These are phyloP conservation scores for Alternaria rosae DNA, from an alignment of 2,329 filamentous ascomycete species.

Conservation along the genomic window DNA sequence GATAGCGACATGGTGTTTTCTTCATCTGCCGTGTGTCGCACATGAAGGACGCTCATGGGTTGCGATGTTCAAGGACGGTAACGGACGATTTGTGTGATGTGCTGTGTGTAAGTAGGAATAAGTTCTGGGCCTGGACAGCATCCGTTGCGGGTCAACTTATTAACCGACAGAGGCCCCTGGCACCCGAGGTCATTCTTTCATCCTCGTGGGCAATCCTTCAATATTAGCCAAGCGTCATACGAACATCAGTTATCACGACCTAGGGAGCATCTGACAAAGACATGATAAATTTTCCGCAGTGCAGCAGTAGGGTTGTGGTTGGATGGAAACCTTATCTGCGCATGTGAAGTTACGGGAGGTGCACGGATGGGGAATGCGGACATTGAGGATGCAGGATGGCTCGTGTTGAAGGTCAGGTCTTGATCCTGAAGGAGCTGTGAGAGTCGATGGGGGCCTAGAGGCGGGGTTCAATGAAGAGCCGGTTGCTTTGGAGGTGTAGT, in stretches of 20 bases:
- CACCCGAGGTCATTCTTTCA: neutral
- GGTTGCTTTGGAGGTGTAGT: neutral
- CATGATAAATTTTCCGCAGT: conserved; percentile 21
- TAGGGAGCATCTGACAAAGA: conserved; percentile 26
- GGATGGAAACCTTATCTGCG: no score
- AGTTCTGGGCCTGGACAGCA: neutral
- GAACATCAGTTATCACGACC: neutral
- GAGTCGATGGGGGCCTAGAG: neutral
- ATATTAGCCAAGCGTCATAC: neutral
- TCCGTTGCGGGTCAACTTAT: neutral
- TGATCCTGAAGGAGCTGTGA: neutral
- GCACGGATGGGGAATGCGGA: neutral
- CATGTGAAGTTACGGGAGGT: neutral
- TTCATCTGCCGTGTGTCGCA: neutral
- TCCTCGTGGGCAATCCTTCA: neutral
- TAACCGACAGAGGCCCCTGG: neutral
- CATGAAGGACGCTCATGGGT: neutral
- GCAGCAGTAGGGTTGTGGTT: neutral
- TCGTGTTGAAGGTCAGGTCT: neutral
- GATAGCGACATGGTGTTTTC: neutral
- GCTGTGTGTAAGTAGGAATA: neutral
- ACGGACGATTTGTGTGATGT: neutral
- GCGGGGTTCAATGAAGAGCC: neutral
- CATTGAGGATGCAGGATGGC: neutral
- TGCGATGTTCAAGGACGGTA: no score